Evolutionary conservation across 192 early-diverging fungal genomes (phyloP), one percentile per base, ranked within the genome.

Genomic region (Dispira parvispora): DNA sequence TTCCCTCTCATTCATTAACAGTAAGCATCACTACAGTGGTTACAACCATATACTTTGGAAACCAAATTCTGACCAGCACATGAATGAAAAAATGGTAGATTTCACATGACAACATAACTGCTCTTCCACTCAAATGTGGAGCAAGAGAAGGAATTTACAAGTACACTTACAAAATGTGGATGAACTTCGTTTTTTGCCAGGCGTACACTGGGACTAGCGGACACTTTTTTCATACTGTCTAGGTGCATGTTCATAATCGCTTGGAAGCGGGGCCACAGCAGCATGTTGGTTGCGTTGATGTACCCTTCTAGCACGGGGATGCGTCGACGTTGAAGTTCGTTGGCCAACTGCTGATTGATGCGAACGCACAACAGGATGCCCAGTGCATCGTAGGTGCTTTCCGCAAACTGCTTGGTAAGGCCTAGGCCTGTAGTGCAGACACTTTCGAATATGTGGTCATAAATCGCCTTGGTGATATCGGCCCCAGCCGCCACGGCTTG

Each of bases 351-450:
- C 0, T 78, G 80, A 65, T 92, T 91, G 52, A 96, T 80, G 26
- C 92, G 83, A 63, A 96, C 84, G 63, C 92, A 94, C 11, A 99
- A 66, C 20, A 96, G 76, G 25, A 96, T 77, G 8, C 90, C 91
- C 10, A 96, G 83, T 13, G 92, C 91, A 75, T 99, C 96, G 62
- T 76, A 85, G 25, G 85, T 80, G 18, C 68, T 72, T 38, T 96
- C 94, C 28, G 88, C 73, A 60, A 88, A 88, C 43, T 73, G 61
- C 50, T 88, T 88, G 42, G 84, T 75, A 43, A 78, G 47, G 66
- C 68, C 76, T 82, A 72, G 53, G 67, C 69, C 3, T 13, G 64
- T 61, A 27, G 57, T 61, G 32, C 72, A 66, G 62, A 64, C 71
- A 53, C 88, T 77, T 45, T 92, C 92, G 76, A 92, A 96, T 10